A percentile compares a stretch with the other conserved stretches of the same genome.
These are phyloP conservation scores for Cryptosporidium meleagridis DNA, from an alignment of 169 alveolate genomes.

Conservation along the genomic window DNA sequence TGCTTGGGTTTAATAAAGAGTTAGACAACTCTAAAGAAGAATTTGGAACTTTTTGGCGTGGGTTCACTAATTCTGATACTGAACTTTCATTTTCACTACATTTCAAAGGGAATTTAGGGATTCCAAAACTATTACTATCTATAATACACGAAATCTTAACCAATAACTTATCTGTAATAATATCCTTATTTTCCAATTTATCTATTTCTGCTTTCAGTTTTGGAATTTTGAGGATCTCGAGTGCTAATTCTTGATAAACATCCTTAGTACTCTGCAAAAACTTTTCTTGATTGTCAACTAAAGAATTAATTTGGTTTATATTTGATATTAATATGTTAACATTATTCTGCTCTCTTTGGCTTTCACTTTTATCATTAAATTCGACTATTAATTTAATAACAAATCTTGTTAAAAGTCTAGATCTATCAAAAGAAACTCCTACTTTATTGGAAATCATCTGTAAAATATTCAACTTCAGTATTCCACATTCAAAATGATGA, in stretches of 20 bases:
- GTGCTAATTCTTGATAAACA: constrained; percentile 11
- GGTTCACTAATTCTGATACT: neutral
- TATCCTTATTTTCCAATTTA: neutral
- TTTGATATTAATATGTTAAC: neutral
- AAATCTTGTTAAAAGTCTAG: constrained; percentile 12
- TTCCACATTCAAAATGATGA: constrained; percentile 45
- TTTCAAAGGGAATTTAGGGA: constrained; percentile 24
- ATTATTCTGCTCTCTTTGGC: neutral
- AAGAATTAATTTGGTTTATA: constrained; percentile 4
- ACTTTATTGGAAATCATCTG: neutral
- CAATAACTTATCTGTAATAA: neutral
- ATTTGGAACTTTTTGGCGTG: neutral
- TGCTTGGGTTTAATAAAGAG: constrained; percentile 40
- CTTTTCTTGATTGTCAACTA: constrained; percentile 2
- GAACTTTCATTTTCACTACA: neutral
- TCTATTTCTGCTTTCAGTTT: neutral
- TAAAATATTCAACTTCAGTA: neutral
- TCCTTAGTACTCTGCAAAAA: neutral
- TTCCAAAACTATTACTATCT: constrained; percentile 66
- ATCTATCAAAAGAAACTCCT: constrained; percentile 55
- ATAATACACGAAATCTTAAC: constrained; percentile 39
- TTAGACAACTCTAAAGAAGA: constrained; percentile 22
- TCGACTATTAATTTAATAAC: constrained; percentile 10
- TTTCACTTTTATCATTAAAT: no score
- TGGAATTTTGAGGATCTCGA: constrained; percentile 20